These are phyloP conservation scores for Talaromyces marneffei DNA, from an alignment of 2,329 filamentous ascomycete genomes.

Conservation along the genomic window DNA sequence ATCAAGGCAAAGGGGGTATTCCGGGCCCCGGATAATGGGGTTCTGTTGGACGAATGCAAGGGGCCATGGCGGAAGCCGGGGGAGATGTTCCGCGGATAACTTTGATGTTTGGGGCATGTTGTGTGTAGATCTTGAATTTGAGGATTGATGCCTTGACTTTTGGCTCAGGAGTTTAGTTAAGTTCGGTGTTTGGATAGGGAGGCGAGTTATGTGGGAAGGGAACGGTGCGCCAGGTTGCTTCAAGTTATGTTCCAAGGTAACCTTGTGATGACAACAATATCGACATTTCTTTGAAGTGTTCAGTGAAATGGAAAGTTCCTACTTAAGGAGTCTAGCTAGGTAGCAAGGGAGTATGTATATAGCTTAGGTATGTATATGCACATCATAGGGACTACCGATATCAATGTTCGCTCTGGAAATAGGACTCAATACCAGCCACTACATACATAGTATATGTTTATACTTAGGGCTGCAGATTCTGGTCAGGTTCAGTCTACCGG, in stretches of 20 bases:
- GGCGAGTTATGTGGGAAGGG: background rate
- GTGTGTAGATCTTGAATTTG: background rate
- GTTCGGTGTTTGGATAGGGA: background rate
- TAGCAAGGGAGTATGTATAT: background rate
- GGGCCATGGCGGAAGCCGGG: conserved; percentile 2
- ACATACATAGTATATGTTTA: too few relatives aligned
- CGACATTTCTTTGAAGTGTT: background rate
- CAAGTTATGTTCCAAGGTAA: background rate
- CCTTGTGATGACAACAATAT: background rate
- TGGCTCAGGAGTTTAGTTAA: too few relatives aligned
- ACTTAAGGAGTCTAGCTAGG: background rate
- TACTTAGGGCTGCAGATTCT: background rate
- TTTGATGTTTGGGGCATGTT: background rate
- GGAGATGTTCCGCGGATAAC: background rate
- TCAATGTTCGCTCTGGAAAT: too few relatives aligned
- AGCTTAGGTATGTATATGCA: background rate
- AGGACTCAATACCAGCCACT: background rate
- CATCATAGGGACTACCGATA: too few relatives aligned
- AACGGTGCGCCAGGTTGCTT: background rate
- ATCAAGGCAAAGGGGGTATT: background rate
- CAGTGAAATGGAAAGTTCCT: background rate
- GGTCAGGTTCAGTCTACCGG: background rate
- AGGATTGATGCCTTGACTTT: background rate
- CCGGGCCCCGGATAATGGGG: background rate
- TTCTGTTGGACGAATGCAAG: background rate